phyloP scores from a whole-genome alignment of 345 rosid genomes.

The Lepidium sativum region DNA sequence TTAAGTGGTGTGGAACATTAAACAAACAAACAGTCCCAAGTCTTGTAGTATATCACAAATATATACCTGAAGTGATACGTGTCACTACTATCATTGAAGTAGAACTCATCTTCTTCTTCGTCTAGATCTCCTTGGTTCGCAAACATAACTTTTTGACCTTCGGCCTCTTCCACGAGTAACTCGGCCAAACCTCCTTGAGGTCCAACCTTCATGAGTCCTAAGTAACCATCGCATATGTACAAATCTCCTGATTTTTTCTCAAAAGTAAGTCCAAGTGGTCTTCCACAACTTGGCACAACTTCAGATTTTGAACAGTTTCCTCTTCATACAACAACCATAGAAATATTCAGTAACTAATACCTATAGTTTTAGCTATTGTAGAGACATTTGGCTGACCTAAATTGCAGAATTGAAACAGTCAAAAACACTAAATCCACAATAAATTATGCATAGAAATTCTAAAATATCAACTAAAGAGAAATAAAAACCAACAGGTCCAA shows the following conservation, averaged over 20 bases:
- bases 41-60: background rate
- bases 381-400: background rate
- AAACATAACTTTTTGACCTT: slow-evolving; percentile 36
- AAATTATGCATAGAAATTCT: too few relatives aligned
- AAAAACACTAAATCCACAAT: too few relatives aligned
- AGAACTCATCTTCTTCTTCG: slow-evolving; percentile 36
- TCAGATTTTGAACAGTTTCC: background rate
- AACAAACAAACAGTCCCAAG: too few relatives aligned
- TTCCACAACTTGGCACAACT: slow-evolving; percentile 51
- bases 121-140: slow-evolving; percentile 54
- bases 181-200: slow-evolving; percentile 46
- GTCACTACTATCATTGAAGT: slow-evolving; percentile 57
- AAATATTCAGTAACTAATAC: background rate
- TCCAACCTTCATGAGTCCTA: slow-evolving; percentile 47
- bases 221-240: slow-evolving; percentile 59
- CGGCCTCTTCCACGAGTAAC: slow-evolving; percentile 32
- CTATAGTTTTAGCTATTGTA: background rate
- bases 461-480: too few relatives aligned
- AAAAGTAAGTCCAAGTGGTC: slow-evolving; percentile 52
- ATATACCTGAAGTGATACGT: slow-evolving; percentile 40
- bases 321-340: background rate
- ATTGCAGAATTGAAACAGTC: too few relatives aligned
- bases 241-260: slow-evolving; percentile 48
- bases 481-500: background rate
- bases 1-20: background rate